Evolutionary conservation across 352 stramenopile species (phyloP).

Genomic region (Globisporangium camurandrum): DNA sequence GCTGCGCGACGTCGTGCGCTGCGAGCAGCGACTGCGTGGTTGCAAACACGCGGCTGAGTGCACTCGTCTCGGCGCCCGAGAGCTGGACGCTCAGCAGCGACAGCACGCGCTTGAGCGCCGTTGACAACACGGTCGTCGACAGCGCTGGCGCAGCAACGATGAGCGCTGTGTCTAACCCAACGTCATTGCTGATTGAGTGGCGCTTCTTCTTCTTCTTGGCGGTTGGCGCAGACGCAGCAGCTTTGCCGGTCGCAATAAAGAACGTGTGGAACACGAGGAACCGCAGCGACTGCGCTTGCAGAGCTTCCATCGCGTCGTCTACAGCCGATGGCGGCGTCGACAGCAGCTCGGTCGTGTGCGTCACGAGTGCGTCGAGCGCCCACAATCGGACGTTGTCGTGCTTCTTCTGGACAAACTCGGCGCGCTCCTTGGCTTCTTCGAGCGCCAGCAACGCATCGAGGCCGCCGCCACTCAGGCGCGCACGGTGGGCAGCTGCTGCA

Average conservation of each 20-base stretch:
- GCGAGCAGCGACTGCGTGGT: slow-evolving; percentile 31
- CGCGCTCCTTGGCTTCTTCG: slow-evolving; percentile 75
- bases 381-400: slow-evolving; percentile 63
- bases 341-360: slow-evolving; percentile 33
- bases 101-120: slow-evolving; percentile 58
- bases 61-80: slow-evolving; percentile 27
- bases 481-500: slow-evolving; percentile 2
- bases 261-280: slow-evolving; percentile 74
- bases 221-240: not conserved
- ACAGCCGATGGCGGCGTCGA: slow-evolving; percentile 15
- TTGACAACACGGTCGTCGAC: slow-evolving; percentile 32
- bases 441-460: slow-evolving; percentile 67
- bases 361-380: slow-evolving; percentile 58
- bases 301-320: slow-evolving; percentile 7
- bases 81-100: slow-evolving; percentile 53
- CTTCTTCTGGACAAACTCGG: slow-evolving; percentile 38
- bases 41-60: slow-evolving; percentile 39
- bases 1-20: slow-evolving; percentile 10
- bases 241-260: slow-evolving; percentile 28
- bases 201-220: slow-evolving; percentile 44
- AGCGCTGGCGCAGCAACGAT: slow-evolving; percentile 28
- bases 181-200: slow-evolving; percentile 26
- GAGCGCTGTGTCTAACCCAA: slow-evolving; percentile 14
- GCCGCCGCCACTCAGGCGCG: slow-evolving; percentile 28
- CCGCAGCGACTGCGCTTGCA: slow-evolving; percentile 37